Evolutionary conservation across 371 early-diverging fungal species (phyloP), one percentile per base, ranked within the genome.

Genomic region (Lichtheimia hyalospora): DNA sequence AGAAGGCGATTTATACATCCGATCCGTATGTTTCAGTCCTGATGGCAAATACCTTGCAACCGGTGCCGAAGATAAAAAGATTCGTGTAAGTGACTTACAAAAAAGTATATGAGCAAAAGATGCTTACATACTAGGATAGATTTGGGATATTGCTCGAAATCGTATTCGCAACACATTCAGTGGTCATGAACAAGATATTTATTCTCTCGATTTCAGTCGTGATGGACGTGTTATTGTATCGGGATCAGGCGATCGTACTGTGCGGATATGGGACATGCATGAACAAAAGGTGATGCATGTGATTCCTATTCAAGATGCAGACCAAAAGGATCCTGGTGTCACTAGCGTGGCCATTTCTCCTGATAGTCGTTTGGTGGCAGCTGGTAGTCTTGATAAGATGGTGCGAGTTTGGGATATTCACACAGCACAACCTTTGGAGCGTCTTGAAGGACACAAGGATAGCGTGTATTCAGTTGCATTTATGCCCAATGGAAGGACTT

Each of bases 21-120:
- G 98, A 20, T 91, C 96, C 5, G 96, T 98, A 25, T 94, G 94
- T 73, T 99, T 99, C 67, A 95, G 96, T 63, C 96, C 96, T 15
- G 97, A 97, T 70, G 92, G 93, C 57, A 87, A 84, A 52, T 91
- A 74, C 62, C 82, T 99, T 28, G 99, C 98, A 12, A 96, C 99
- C 3, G 99, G 99, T 40, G 97, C 97, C 5, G 97, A 98, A 69
- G 99, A 99, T 69, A 94, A 88, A 68, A 86, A 92, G 54, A 94
- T 98, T 60, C 86, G 97, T 49, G 86, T 93, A 80, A 61, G 54
- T 48, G 2, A 1, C 5, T 14, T 10, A 5, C 0, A 10, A 16
- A 46, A 39, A 34, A 54, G 24, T 21, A 24, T 54, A 23, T 0
- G n/a, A 20, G 15, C 6, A 16, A 16, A 13, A 20, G 28, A 52